Evolutionary conservation across 495 filamentous ascomycete genomes (phyloP).

Genomic region (Penicillium steckii): DNA sequence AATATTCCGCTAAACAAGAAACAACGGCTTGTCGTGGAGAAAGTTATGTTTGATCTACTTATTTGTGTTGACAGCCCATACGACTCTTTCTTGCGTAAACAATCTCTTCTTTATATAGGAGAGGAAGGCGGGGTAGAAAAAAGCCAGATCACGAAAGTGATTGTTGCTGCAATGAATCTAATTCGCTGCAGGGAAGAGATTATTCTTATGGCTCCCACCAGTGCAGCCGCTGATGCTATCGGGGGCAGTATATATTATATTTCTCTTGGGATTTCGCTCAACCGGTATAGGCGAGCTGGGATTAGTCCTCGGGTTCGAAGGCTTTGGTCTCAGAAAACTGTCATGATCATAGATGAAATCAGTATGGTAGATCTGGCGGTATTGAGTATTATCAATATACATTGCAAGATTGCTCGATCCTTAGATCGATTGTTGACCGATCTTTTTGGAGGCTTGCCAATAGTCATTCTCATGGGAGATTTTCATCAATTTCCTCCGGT

Average conservation of each 20-base stretch:
- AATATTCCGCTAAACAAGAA: slow-evolving; percentile 3
- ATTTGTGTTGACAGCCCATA: slow-evolving; percentile 2
- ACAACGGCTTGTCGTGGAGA: slow-evolving; percentile 5
- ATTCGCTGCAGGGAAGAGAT: slow-evolving; percentile 2
- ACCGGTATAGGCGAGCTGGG: too few species aligned
- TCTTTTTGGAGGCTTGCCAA: background rate
- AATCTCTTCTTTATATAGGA: slow-evolving; percentile 4
- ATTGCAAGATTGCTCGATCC: background rate
- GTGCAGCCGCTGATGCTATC: slow-evolving; percentile 3
- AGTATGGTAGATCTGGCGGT: slow-evolving; percentile 4
- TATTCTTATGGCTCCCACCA: slow-evolving; percentile 1
- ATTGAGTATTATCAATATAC: background rate
- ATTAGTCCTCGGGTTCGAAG: background rate
- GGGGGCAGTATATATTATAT: slow-evolving; percentile 2
- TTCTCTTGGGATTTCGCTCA: slow-evolving; percentile 1
- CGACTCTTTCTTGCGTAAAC: background rate
- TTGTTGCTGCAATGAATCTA: slow-evolving; percentile 4
- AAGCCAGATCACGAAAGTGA: slow-evolving; percentile 7
- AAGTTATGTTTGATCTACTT: background rate
- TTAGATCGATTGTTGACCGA: background rate
- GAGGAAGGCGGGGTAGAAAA: slow-evolving; percentile 2
- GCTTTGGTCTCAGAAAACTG: slow-evolving; percentile 2
- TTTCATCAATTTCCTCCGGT: background rate
- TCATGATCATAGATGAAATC: slow-evolving; percentile 4
- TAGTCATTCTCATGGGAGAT: background rate